Percentiles rank a stretch among this genome's conserved stretches.
Conservation (phyloP, 768 basidiomycete genomes). For the Pholiota molesta region DNA sequence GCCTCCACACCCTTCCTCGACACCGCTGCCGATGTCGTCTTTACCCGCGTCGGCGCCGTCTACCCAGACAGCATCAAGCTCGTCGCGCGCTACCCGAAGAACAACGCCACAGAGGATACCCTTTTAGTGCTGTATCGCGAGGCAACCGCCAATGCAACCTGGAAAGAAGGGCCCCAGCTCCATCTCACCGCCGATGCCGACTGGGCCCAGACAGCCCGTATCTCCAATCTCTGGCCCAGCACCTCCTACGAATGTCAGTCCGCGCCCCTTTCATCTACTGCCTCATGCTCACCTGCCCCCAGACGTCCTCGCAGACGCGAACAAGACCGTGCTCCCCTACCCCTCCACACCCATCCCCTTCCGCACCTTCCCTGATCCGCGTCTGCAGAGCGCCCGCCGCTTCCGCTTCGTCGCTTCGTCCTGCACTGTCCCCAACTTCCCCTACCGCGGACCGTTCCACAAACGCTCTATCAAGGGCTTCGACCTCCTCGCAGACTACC, state of each 20-base stretch:
- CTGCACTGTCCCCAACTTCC: constrained; percentile 74
- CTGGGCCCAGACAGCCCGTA: constrained; percentile 58
- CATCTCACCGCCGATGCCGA: constrained; percentile 48
- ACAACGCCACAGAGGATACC: constrained; percentile 32
- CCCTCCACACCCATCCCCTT: constrained; percentile 57
- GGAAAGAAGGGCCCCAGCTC: constrained; percentile 59
- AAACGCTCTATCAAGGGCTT: constrained; percentile 62
- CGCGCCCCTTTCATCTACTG: constrained; percentile 23
- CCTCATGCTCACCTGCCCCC: constrained; percentile 3
- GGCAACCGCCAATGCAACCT: constrained; percentile 33
- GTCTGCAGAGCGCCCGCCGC: constrained; percentile 51
- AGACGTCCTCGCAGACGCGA: constrained; percentile 49
- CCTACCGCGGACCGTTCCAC: constrained; percentile 59
- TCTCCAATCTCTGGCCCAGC: constrained; percentile 67
- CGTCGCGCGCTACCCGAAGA: constrained; percentile 57
- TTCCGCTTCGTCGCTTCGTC: constrained; percentile 74
- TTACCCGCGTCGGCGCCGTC: constrained; percentile 73
- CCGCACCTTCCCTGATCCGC: constrained; percentile 75
- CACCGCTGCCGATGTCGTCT: constrained; percentile 55
- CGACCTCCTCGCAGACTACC: constrained; percentile 61
- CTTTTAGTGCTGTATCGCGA: constrained; percentile 53
- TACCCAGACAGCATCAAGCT: constrained; percentile 67
- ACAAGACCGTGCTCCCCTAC: constrained; percentile 51
- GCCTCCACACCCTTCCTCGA: constrained; percentile 57
- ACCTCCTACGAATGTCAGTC: constrained; percentile 68